Conservation (phyloP, 306 rosid species). For the Castanea mollissima region DNA sequence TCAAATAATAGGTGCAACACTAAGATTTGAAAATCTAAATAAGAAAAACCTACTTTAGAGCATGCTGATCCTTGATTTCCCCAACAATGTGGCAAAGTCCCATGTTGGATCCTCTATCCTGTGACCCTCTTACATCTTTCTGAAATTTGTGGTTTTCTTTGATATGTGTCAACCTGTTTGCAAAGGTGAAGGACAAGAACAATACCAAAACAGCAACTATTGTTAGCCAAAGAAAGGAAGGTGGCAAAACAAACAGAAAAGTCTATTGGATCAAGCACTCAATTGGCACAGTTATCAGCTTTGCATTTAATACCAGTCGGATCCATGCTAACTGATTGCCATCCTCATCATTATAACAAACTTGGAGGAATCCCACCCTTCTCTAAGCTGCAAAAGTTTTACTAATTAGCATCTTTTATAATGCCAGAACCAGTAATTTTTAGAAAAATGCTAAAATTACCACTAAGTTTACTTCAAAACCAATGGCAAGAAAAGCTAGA, state of each 20-base stretch:
- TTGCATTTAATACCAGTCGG: slow-evolving; percentile 38
- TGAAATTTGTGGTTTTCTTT: slow-evolving; percentile 88
- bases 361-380: slow-evolving; percentile 74
- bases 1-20: not conserved
- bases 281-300: slow-evolving; percentile 68
- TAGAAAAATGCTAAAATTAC: not conserved
- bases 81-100: slow-evolving; percentile 65
- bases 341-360: slow-evolving; percentile 92
- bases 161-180: slow-evolving; percentile 66
- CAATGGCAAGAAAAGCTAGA: slow-evolving; percentile 1
- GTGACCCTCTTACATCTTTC: slow-evolving; percentile 75
- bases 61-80: slow-evolving; percentile 53
- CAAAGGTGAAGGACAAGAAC: slow-evolving; percentile 52
- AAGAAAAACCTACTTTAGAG: slow-evolving; percentile 43
- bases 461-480: not conserved
- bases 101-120: slow-evolving; percentile 56
- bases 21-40: slow-evolving; percentile 4
- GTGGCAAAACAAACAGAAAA: not conserved
- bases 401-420: not conserved
- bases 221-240: not conserved
- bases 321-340: slow-evolving; percentile 81
- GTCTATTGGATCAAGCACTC: slow-evolving; percentile 15
- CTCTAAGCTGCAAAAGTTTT: slow-evolving; percentile 52
- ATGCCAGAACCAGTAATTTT: slow-evolving; percentile 6
- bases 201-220: not conserved